Conservation (phyloP, 202 grass and related monocot species). For the Panicum hallii region DNA sequence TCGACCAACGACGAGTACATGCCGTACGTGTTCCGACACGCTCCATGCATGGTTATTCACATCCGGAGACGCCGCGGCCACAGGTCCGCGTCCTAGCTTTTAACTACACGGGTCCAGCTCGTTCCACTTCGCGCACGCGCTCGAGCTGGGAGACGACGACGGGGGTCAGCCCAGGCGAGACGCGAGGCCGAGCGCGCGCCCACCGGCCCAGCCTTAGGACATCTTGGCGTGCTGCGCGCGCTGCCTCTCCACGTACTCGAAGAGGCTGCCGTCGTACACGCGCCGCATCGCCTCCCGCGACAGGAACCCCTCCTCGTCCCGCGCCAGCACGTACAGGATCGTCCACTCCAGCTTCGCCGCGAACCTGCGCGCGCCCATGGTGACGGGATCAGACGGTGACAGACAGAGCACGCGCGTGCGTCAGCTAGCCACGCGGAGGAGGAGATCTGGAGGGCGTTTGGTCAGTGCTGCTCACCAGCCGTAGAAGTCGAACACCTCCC, state of each 20-base stretch:
- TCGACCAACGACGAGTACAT: not conserved
- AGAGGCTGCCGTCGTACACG: constrained; percentile 81
- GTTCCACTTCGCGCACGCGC: too few relatives aligned
- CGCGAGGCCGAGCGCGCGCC: too few relatives aligned
- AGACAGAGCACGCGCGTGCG: too few relatives aligned
- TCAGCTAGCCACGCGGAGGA: too few relatives aligned
- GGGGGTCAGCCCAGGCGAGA: too few relatives aligned
- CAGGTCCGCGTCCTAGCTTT: not conserved
- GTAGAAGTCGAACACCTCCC: constrained; percentile 54
- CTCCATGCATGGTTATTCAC: not conserved
- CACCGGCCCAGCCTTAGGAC: constrained; percentile 19
- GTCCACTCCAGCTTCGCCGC: constrained; percentile 78
- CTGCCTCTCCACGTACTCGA: constrained; percentile 70
- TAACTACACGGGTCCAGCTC: not conserved
- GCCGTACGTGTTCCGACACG: not conserved
- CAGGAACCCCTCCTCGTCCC: constrained; percentile 78
- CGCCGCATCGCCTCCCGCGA: constrained; percentile 77
- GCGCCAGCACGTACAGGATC: constrained; percentile 67
- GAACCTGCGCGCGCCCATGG: constrained; percentile 41
- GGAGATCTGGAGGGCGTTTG: too few relatives aligned
- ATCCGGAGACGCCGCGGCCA: not conserved
- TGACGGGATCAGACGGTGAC: too few relatives aligned
- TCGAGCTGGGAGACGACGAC: too few relatives aligned
- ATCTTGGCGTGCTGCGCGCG: constrained; percentile 59
- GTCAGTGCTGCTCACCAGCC: constrained; percentile 52